A percentile compares a stretch with the other conserved stretches of the same genome.
Conservation (phyloP, 371 early-diverging fungal genomes). For the Umbelopsis sp. region DNA sequence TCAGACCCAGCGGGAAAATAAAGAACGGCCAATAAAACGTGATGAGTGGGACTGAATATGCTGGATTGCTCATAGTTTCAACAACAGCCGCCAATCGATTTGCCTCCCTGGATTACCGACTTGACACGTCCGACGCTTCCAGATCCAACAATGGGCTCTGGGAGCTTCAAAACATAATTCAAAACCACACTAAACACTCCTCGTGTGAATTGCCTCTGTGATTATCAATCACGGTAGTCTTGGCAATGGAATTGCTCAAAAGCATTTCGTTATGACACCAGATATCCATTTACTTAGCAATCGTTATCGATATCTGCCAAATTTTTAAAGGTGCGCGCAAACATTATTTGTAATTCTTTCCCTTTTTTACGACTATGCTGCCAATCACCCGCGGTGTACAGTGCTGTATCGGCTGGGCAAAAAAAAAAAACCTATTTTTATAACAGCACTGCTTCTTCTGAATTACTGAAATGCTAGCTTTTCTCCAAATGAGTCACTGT, state of each 20-base stretch:
- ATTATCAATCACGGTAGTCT: too few relatives aligned
- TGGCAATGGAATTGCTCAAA: not conserved
- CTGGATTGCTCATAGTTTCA: not conserved
- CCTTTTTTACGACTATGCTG: not conserved
- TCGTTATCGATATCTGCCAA: slow-evolving; percentile 14
- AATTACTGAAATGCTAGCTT: too few relatives aligned
- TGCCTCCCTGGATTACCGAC: slow-evolving; percentile 2
- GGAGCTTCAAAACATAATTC: too few relatives aligned
- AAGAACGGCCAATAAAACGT: not conserved
- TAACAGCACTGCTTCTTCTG: too few relatives aligned
- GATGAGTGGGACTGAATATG: not conserved
- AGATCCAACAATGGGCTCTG: not conserved
- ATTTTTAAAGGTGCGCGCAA: not conserved
- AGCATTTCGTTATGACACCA: too few relatives aligned
- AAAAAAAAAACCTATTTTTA: too few relatives aligned
- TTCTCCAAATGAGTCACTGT: not conserved
- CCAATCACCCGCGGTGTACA: too few relatives aligned
- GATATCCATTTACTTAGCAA: not conserved
- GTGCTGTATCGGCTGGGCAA: too few relatives aligned
- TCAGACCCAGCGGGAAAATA: slow-evolving; percentile 6
- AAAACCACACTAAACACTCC: too few relatives aligned
- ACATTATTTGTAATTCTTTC: not conserved
- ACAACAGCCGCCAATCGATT: not conserved
- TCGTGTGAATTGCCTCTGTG: too few relatives aligned
- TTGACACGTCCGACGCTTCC: slow-evolving; percentile 7